Evolutionary conservation across 305 asterid genomes (phyloP), one percentile per base, ranked within the genome.

Genomic region (Galium porrigens): DNA sequence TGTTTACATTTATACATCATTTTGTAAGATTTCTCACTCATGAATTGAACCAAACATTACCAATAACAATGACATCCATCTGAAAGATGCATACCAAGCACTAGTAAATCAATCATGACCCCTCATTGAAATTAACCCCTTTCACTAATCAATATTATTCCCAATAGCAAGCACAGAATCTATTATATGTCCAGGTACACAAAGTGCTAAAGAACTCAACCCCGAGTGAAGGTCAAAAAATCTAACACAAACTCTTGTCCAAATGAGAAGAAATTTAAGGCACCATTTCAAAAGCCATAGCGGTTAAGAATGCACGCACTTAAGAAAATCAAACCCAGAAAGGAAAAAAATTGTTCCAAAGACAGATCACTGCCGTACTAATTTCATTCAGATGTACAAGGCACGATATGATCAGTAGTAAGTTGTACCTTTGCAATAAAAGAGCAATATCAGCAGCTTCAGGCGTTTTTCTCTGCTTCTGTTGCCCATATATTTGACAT

Each of bases 401-500:
- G 22, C 37, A 44, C 1, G 9, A 0, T 11, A 37, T 18, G 20
- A 63, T 52, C 69, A 65, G 4, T 17, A 51, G 18, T 52, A 69
- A 61, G 44, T 58, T 74, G 67, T 17, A 89, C 99, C 99, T 87
- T 76, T 83, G 96, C 70, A 92, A 83, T 72, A 92, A 82, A 73
- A 92, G 77, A 69, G 94, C 89, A 73, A 92, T 89, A 77, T 92
- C 99, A 80, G 92, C 78, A 30, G 99, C 99, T 85, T 92, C 97
- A 5, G 95, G 97, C 74, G 86, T 85, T 76, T 92, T 92, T 54
- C 83, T 79, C 75, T 86, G 97, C 85, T 89, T 92, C 69, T 92
- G 99, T 73, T 89, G 99, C 82, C 99, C 99, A 76, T 89, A 92
- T 61, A 89, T 92, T 86, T 89, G 99, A 82, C 99, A 92, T 61